Conservation (phyloP, 208 protist species). For the Leishmania lainsoni region DNA sequence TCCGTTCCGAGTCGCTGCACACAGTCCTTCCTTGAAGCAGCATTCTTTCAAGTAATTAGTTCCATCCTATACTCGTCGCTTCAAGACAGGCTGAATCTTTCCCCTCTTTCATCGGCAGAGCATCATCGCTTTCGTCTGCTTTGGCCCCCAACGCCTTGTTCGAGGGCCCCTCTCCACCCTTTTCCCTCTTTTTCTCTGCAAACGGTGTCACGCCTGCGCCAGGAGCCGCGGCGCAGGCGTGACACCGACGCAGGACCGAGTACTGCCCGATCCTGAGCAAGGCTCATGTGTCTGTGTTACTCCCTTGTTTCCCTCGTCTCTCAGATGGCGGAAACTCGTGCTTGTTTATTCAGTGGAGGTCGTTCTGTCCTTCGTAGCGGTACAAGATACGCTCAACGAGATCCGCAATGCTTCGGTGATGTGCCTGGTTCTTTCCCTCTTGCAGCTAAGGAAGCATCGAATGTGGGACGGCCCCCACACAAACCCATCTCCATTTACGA, state of each 20-base stretch:
- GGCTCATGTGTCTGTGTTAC: background rate
- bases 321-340: background rate
- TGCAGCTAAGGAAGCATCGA: background rate
- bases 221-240: background rate
- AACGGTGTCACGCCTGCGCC: background rate
- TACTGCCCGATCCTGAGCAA: background rate
- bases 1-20: background rate
- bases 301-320: background rate
- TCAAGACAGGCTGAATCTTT: background rate
- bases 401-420: background rate
- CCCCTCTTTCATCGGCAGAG: background rate
- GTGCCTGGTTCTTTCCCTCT: background rate
- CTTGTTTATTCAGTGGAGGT: background rate
- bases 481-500: background rate
- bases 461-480: background rate
- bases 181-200: background rate
- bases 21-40: background rate
- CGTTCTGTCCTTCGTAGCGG: background rate
- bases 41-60: conserved; percentile 1
- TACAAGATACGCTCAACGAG: background rate
- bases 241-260: background rate
- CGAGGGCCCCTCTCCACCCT: background rate
- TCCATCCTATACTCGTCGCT: background rate
- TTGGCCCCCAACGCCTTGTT: background rate
- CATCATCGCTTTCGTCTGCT: background rate